Evolutionary conservation across 345 rosid genomes (phyloP), one percentile per base, ranked within the genome.

Genomic region (Kandelia obovata): DNA sequence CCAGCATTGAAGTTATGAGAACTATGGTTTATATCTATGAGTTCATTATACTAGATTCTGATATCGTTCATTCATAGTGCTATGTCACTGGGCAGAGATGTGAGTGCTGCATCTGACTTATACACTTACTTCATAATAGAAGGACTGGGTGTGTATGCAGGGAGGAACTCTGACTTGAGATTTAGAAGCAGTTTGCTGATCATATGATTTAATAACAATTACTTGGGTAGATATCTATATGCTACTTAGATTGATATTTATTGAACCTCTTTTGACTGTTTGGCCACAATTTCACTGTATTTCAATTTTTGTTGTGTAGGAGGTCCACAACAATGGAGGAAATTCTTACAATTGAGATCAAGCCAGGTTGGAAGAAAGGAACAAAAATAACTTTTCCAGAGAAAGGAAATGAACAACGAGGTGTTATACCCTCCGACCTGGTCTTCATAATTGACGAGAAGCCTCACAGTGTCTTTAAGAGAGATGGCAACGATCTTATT

Each of bases 321-420:
- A 85, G 89, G 80, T 79, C 90, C 53, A 80, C 69, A 26, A 77
- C 91, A 0, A 83, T 81, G 19, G 93, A 90, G 70, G 97, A 89
- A 80, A 87, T 89, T 55, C 87, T 90, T 35, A 73, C 92, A 7
- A 86, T 93, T 43, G 90, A 87, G 75, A 81, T 91, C 76, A 90
- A 85, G 84, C 93, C 90, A 0, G 97, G 98, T 27, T 89, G 97
- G 93, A 90, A 90, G 75, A 92, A 88, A 78, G 97, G 98, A 51
- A 90, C 96, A 15, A 93, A 89, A 77, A 83, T 90, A 46, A 93
- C 93, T 3, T 93, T 89, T 74, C 85, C 83, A 1, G 86, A 82
- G 66, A 93, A 90, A 75, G 98, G 98, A 55, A 87, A 89, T 53
- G 93, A 90, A 70, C 87, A 80, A 17, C 84, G 86, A 1, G 92